Evolutionary conservation across 2,329 filamentous ascomycete genomes (phyloP).

Genomic region (Gnomoniopsis sp.): DNA sequence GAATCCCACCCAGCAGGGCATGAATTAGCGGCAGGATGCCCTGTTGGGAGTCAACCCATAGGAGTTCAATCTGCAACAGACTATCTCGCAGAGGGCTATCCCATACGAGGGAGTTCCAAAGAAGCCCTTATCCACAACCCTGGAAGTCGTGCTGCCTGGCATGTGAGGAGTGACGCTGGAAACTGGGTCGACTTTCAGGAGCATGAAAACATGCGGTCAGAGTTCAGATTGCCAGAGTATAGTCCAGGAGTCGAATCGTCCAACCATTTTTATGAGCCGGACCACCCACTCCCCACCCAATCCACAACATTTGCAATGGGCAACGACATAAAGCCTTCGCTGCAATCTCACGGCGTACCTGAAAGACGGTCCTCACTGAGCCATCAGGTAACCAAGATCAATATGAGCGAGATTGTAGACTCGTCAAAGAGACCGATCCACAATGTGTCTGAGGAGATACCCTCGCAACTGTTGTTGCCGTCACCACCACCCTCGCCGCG

Average conservation of each 20-base stretch:
- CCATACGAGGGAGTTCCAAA: slow-evolving; percentile 21
- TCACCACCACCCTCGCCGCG: background rate
- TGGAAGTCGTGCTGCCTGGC: slow-evolving; percentile 17
- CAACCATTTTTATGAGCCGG: background rate
- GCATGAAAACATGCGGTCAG: slow-evolving; percentile 13
- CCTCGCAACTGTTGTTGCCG: background rate
- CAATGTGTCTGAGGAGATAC: background rate
- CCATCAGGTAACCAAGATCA: slow-evolving; percentile 11
- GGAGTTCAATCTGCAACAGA: background rate
- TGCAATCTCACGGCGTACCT: slow-evolving; percentile 4
- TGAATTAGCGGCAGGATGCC: background rate
- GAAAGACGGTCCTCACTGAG: slow-evolving; percentile 18
- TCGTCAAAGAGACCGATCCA: slow-evolving; percentile 1
- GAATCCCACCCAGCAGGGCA: background rate
- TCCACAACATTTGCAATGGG: background rate
- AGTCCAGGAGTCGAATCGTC: background rate
- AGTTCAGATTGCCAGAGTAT: background rate
- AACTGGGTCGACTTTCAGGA: slow-evolving; percentile 26
- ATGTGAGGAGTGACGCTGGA: slow-evolving; percentile 1
- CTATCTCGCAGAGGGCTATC: background rate
- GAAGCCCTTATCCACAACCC: slow-evolving; percentile 24
- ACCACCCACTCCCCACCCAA: background rate
- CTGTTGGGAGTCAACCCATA: background rate
- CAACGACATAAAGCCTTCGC: background rate
- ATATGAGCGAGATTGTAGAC: slow-evolving; percentile 1